These are phyloP conservation scores for Kwoniella mangroviensis DNA, from an alignment of 768 basidiomycete species.

Conservation along the genomic window DNA sequence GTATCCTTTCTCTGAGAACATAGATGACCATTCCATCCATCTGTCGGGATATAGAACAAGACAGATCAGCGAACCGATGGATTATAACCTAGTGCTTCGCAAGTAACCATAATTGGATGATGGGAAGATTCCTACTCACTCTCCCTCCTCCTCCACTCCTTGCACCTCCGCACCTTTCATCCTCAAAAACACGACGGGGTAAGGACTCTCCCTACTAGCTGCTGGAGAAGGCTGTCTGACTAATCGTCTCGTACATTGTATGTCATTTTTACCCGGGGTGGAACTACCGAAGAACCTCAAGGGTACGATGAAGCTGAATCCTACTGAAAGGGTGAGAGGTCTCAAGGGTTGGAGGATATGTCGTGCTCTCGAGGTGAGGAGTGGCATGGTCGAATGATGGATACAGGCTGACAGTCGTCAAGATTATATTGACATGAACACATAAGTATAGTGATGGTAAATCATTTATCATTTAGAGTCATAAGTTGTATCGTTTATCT, in stretches of 20 bases:
- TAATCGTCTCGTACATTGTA: conserved; percentile 25
- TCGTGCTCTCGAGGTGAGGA: conserved; percentile 5
- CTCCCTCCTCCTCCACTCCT: conserved; percentile 15
- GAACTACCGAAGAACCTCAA: conserved; percentile 1
- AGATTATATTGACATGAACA: background rate
- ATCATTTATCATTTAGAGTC: background rate
- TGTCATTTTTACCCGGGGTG: background rate
- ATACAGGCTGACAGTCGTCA: background rate
- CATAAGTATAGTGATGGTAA: too few relatives aligned
- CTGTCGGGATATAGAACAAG: background rate
- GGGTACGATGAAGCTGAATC: conserved; percentile 14
- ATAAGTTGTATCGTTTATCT: background rate
- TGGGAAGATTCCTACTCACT: conserved; percentile 8
- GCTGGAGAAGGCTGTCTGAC: conserved; percentile 13
- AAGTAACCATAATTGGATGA: background rate
- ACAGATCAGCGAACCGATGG: too few relatives aligned
- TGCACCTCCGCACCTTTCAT: conserved; percentile 16
- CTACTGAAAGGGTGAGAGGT: conserved; percentile 13
- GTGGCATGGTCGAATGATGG: conserved; percentile 3
- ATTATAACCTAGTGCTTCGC: too few relatives aligned
- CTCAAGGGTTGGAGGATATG: conserved; percentile 5
- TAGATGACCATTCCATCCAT: conserved; percentile 50
- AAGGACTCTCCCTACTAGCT: conserved; percentile 25
- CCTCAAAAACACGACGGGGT: conserved; percentile 25
- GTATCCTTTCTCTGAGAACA: conserved; percentile 56